A percentile compares a stretch with the other conserved stretches of the same genome.
phyloP scores from a whole-genome alignment of 1,284 basidiomycete species.

The Apiotrichum brassicae region DNA sequence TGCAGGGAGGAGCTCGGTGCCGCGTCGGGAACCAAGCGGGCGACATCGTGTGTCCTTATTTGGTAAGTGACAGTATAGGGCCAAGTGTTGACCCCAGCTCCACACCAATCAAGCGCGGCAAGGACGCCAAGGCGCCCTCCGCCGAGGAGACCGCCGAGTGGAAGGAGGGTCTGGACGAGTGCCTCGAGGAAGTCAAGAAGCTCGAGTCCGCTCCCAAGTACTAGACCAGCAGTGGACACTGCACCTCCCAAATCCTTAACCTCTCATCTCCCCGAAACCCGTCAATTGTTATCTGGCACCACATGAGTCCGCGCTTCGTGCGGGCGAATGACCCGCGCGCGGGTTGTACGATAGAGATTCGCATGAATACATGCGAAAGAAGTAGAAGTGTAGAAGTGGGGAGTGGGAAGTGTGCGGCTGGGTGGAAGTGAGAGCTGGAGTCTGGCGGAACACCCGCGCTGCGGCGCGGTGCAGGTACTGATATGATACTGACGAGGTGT shows the following conservation, averaged over 20 bases:
- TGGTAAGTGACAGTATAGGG: conserved; percentile 30
- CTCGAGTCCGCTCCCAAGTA: conserved; percentile 45
- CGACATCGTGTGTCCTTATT: conserved; percentile 96
- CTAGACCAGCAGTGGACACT: no score
- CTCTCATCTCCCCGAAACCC: no score
- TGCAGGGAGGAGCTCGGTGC: conserved; percentile 87
- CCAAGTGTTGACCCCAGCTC: conserved; percentile 24
- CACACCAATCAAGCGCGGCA: conserved; percentile 34
- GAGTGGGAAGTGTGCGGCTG: neutral
- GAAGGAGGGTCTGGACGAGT: conserved; percentile 61
- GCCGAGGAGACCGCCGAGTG: conserved; percentile 58
- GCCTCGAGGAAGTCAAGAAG: conserved; percentile 74
- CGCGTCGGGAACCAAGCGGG: conserved; percentile 93
- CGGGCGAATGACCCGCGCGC: neutral
- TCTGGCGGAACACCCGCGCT: no score
- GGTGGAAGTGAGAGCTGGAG: no score
- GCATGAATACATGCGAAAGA: conserved; percentile 10
- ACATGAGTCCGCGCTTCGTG: neutral
- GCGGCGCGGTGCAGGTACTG: no score
- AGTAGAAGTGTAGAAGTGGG: neutral
- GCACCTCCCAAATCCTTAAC: no score
- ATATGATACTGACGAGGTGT: no score
- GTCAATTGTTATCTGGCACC: no score
- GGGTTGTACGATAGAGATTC: conserved; percentile 17
- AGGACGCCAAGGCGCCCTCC: conserved; percentile 52